Percentiles rank a stretch among this genome's conserved stretches.
Conservation (phyloP, 305 asterid genomes). For the Ajuga reptans region DNA sequence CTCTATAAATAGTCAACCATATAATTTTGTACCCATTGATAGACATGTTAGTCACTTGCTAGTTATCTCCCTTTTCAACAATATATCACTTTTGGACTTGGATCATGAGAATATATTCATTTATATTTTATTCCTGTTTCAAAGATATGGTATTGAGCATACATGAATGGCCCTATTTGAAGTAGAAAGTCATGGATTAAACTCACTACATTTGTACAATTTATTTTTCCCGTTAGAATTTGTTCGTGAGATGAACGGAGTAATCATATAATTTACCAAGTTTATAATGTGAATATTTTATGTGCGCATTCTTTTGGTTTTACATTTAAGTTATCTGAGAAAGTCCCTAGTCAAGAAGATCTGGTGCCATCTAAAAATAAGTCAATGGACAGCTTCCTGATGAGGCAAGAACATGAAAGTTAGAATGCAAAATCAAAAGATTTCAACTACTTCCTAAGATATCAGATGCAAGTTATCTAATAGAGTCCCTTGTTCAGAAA, state of each 20-base stretch:
- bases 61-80: background rate
- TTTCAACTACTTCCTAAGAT: constrained; percentile 4
- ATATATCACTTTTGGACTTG: background rate
- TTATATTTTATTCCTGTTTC: background rate
- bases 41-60: background rate
- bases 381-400: background rate
- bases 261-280: background rate
- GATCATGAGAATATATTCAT: background rate
- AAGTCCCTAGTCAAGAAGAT: background rate
- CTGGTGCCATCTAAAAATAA: background rate
- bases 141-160: background rate
- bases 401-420: background rate
- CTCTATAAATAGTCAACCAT: background rate
- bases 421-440: background rate
- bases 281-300: background rate
- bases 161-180: background rate
- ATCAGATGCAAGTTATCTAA: constrained; percentile 4
- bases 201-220: background rate
- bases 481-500: background rate
- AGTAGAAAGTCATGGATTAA: background rate
- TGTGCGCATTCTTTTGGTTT: background rate
- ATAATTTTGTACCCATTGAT: background rate
- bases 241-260: background rate
- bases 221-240: background rate
- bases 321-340: background rate